Base-by-base conservation (phyloP, 495 filamentous ascomycete genomes). In the Xylaria grammica region DNA sequence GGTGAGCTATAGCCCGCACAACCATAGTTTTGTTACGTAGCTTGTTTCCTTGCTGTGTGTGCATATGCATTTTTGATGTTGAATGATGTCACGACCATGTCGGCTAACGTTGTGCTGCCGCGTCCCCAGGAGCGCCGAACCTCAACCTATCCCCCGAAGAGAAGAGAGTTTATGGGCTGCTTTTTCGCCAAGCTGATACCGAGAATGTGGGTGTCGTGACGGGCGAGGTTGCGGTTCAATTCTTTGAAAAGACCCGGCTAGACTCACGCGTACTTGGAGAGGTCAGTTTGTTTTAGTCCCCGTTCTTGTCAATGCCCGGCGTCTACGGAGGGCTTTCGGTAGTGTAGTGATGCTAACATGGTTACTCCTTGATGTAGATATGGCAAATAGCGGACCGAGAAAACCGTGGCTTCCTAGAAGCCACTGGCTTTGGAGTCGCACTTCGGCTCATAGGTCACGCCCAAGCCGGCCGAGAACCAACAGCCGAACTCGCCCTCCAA, bases 361-460 rank as follows among this genome's bases (percentile, higher is more conserved):
- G 13, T 65, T 54, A 6, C 52, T 27, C 19, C 62, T 45, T 49
- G 59, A 67, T 71, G 56, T 78, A 96, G 92, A 97, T 98, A 85
- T 99, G 95, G 95, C 93, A 97, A 78, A 94, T 99, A 72, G 96
- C 95, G 60, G 95, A 99, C 78, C 92, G 86, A 67, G 94, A 97
- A 78, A 99, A 98, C 78, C 86, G 93, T 64, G 95, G 96, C 63
- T 88, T 97, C 55, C 83, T 99, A 72, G 97, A 92, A 42, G 92
- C 91, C 3, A 84, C 91, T 50, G 96, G 94, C 69, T 99, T 99
- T 77, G 90, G 92, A 30, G 83, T 97, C 71, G 95, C 94, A 22
- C 78, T 99, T 72, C 85, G 95, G 67, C 86, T 99, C 78, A 98
- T 99, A 72, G 95, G 93, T 62, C 94, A 97, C 78, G 94, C 93